Percentiles rank a stretch among this genome's conserved stretches.
Evolutionary conservation across 2,329 filamentous ascomycete genomes (phyloP).

Genomic region (Dendryphion nanum): DNA sequence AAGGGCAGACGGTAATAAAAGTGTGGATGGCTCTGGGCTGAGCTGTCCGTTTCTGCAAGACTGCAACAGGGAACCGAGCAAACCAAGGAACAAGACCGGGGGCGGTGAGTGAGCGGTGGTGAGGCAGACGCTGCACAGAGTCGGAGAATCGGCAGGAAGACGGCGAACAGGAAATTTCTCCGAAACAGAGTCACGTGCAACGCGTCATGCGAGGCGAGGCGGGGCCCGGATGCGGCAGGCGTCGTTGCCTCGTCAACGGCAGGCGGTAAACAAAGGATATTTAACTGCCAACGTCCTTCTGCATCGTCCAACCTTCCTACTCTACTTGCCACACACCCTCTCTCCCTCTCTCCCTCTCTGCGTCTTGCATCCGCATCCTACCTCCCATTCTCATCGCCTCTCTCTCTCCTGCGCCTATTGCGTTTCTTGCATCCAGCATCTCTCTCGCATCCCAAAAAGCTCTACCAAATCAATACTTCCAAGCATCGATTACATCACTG

Average conservation of each 20-base stretch:
- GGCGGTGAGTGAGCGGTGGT: conserved; percentile 11
- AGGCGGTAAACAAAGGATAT: conserved; percentile 35
- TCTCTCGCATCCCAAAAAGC: conserved; percentile 5
- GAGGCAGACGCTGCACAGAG: too few species aligned
- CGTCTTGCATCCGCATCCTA: conserved; percentile 12
- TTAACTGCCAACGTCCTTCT: too few species aligned
- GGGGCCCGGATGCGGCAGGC: conserved; percentile 4
- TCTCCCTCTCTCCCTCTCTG: conserved; percentile 10
- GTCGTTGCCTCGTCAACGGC: conserved; percentile 31
- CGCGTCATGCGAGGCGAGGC: conserved; percentile 6
- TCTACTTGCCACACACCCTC: conserved; percentile 5
- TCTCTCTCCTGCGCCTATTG: conserved; percentile 3
- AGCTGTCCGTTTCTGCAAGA: too few species aligned
- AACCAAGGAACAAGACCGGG: conserved; percentile 2
- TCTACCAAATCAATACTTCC: conserved; percentile 37
- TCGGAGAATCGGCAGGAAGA: conserved; percentile 5
- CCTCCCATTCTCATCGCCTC: conserved; percentile 4
- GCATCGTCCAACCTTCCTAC: conserved; percentile 22
- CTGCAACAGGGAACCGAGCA: too few species aligned
- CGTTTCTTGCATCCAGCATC: not conserved
- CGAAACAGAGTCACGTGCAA: too few species aligned
- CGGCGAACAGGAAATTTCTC: conserved; percentile 8
- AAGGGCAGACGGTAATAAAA: too few species aligned
- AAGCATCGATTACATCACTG: conserved; percentile 40
- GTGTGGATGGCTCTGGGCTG: too few species aligned